Evolutionary conservation across 495 filamentous ascomycete genomes (phyloP).

Genomic region (Aspergillus conjunctus): DNA sequence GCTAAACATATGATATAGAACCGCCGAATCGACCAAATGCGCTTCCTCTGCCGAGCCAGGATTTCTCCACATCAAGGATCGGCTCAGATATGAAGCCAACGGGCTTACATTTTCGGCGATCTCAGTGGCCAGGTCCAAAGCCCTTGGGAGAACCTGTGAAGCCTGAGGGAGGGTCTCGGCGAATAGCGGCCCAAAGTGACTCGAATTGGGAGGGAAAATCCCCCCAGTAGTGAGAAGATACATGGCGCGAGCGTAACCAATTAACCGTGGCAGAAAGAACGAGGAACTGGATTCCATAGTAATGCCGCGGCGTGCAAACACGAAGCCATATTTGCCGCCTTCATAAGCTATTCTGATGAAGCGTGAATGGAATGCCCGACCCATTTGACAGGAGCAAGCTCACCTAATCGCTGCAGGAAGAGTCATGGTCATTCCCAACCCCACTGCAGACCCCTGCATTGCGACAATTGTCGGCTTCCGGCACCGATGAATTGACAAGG

Average conservation of each 20-base stretch:
- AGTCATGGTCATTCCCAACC: no score
- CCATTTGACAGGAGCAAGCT: no score
- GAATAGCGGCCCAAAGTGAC: conserved; percentile 54
- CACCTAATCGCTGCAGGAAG: no score
- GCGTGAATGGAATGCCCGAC: no score
- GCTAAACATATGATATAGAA: conserved; percentile 59
- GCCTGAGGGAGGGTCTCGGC: conserved; percentile 53
- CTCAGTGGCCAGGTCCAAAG: conserved; percentile 59
- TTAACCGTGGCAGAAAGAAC: conserved; percentile 64
- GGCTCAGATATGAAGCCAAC: conserved; percentile 57
- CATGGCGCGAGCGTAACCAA: conserved; percentile 59
- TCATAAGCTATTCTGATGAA: conserved; percentile 54
- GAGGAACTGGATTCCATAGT: conserved; percentile 63
- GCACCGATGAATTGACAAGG: no score
- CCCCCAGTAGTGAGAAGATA: conserved; percentile 47
- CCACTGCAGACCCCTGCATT: no score
- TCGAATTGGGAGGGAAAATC: conserved; percentile 35
- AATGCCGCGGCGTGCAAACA: conserved; percentile 63
- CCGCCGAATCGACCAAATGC: conserved; percentile 59
- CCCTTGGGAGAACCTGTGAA: conserved; percentile 55
- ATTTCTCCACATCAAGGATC: conserved; percentile 61
- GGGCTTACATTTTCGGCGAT: conserved; percentile 60
- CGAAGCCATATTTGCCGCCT: conserved; percentile 62
- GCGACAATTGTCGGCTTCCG: no score
- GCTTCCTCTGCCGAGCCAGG: conserved; percentile 57